Base-by-base conservation (phyloP, 2,329 filamentous ascomycete species). In the Curvularia eragrostidis region DNA sequence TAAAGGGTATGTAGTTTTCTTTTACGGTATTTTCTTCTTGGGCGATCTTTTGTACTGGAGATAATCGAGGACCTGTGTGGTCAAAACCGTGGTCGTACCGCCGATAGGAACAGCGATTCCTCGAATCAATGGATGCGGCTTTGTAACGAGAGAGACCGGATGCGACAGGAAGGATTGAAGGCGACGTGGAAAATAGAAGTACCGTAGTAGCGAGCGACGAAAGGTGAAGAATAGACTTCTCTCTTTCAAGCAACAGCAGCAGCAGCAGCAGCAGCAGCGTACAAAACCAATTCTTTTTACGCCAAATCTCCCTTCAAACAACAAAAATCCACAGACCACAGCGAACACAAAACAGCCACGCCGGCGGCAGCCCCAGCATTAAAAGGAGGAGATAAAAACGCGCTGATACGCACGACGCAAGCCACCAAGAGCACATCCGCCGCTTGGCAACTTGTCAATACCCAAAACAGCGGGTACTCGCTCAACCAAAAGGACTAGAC, bases 361-460 rank as follows among this genome's bases (percentile, higher is more conserved):
- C 9, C n/a, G n/a, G n/a, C 18, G 30, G 28, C 44, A 18, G 44
- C 34, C 19, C 18, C 23, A 49, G 36, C 21, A 23, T 49, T 49
- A 49, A 49, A 49, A 39, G 32, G 47, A 49, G 47, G 21, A 19
- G 32, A 39, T 15, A 18, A 10, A 39, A 30, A 28, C 8, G 12
- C n/a, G 10, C 47, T 21, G 19, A 48, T 49, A 21, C 34, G 47
- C 13, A 26, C 15, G 15, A 48, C 46, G 34, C 47, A 49, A 49
- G 34, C 47, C 47, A 49, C 34, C 21, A 24, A 48, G 18, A 21
- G 34, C 19, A 6, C 43, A 19, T 3, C 9, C 30, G 19, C 32
- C 18, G n/a, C 21, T 48, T 36, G 30, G 30, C 47, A 15, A 47
- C 43, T 47, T 47, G 43, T 47, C 43, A 30, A 32, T 47, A 47